phyloP scores from a whole-genome alignment of 2,329 filamentous ascomycete species.

The Ceratocystis destructans region DNA sequence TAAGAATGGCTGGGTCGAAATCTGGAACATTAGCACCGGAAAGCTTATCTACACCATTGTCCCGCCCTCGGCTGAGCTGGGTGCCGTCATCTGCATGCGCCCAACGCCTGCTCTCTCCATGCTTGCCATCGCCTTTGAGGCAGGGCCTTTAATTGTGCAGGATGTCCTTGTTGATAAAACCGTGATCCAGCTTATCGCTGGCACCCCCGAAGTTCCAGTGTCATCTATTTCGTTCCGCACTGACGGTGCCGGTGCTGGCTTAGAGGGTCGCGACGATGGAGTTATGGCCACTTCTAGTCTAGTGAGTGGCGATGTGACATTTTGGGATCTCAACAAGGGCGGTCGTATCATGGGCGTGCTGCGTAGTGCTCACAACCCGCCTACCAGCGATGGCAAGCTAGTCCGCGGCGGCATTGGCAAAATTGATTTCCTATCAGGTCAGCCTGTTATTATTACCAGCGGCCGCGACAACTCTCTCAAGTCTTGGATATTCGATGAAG shows the following conservation, averaged over 20 bases:
- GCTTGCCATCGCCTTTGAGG: slow-evolving; percentile 74
- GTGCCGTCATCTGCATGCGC: slow-evolving; percentile 74
- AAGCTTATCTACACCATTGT: slow-evolving; percentile 85
- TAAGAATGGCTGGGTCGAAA: slow-evolving; percentile 78
- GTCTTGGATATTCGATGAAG: slow-evolving; percentile 92
- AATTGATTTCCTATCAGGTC: slow-evolving; percentile 76
- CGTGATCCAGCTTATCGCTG: slow-evolving; percentile 54
- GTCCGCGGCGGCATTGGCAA: slow-evolving; percentile 69
- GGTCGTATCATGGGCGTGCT: slow-evolving; percentile 77
- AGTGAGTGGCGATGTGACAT: slow-evolving; percentile 72
- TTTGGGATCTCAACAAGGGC: slow-evolving; percentile 90
- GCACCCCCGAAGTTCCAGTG: slow-evolving; percentile 50
- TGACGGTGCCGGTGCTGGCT: slow-evolving; percentile 75
- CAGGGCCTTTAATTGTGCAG: slow-evolving; percentile 64
- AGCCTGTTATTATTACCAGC: slow-evolving; percentile 79
- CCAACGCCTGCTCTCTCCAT: slow-evolving; percentile 73
- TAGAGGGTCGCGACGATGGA: slow-evolving; percentile 70
- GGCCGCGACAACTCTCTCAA: slow-evolving; percentile 88
- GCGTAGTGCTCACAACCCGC: slow-evolving; percentile 74
- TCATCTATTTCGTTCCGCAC: slow-evolving; percentile 81
- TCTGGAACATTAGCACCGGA: slow-evolving; percentile 91
- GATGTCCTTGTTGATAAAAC: slow-evolving; percentile 68
- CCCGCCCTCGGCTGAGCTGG: slow-evolving; percentile 56
- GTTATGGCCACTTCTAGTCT: slow-evolving; percentile 85
- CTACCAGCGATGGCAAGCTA: slow-evolving; percentile 38